Conservation (phyloP, 805 yeast genomes). For the Candida nitratophila region DNA sequence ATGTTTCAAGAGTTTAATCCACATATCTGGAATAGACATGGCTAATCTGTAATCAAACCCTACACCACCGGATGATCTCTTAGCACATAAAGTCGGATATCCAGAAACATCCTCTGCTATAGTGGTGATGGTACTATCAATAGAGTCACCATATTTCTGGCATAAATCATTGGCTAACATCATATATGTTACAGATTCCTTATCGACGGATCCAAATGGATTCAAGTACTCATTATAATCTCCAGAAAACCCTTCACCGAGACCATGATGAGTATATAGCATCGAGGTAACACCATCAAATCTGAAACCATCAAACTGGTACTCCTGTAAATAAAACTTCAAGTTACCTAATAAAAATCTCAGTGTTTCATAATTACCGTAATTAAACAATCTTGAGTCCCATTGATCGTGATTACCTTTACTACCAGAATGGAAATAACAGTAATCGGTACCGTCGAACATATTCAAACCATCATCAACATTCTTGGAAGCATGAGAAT, state of each 20-base stretch:
- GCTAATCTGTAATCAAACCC: conserved; percentile 92
- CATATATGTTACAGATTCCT: conserved; percentile 78
- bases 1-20: conserved; percentile 92
- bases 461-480: conserved; percentile 88
- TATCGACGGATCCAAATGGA: conserved; percentile 67
- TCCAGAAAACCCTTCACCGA: conserved; percentile 84
- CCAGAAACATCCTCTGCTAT: conserved; percentile 98
- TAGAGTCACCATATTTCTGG: conserved; percentile 35
- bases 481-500: conserved; percentile 92
- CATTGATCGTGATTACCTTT: conserved; percentile 87
- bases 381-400: conserved; percentile 95
- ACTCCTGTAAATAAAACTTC: conserved; percentile 76
- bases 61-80: conserved; percentile 71
- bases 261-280: conserved; percentile 89
- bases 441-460: conserved; percentile 94
- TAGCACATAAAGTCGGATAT: conserved; percentile 88
- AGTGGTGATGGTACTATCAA: conserved; percentile 39
- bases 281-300: conserved; percentile 96
- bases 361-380: conserved; percentile 85
- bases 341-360: conserved; percentile 80
- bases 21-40: conserved; percentile 98
- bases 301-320: conserved; percentile 88
- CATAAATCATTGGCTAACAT: conserved; percentile 87
- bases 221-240: conserved; percentile 88
- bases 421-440: conserved; percentile 83